Evolutionary conservation across 2,329 filamentous ascomycete genomes (phyloP), one percentile per base, ranked within the genome.

Genomic region (Xenoacremonium recifei): DNA sequence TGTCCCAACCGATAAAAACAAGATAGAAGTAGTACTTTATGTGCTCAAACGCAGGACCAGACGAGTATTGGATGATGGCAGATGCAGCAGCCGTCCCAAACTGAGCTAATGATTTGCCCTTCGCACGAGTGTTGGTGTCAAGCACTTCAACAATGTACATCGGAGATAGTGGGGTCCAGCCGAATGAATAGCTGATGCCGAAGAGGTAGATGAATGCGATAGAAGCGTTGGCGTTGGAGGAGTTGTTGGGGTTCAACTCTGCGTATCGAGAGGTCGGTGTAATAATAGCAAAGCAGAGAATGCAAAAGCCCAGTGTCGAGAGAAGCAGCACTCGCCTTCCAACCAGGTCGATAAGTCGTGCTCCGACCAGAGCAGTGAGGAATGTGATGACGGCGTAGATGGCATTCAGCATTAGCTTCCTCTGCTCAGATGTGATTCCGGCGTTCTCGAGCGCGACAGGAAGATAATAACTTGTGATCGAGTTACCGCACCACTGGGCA

Each of bases 241-340:
- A 69, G 6, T 62, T 49, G 10, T 57, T 30, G 57, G 69, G 57
- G 55, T 36, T 54, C 53, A 40, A 68, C 29, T 31, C 6, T 6
- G 12, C 7, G 29, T 10, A 9, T 31, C 7, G 29, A 31, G 7
- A 10, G 7, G 65, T n/a, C 62, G 60, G 6, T 67, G 59, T 63
- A 7, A 73, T 75, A 60, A 79, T 71, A 40, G 67, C 71, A 15
- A 77, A 61, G 68, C 76, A 77, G 9, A 74, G 49, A 39, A 71
- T 72, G 40, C 74, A 70, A 18, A 67, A 68, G 2, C 69, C 62
- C 49, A 76, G 71, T 17, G 71, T 74, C 45, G 72, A 72, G 37
- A 80, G 57, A 30, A 79, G 65, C 21, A 78, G 64, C n/a, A 70
- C 71, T 10, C 77, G 73, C 25, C 77, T 74, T 25, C 77, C 74